These are phyloP conservation scores for Alternaria novae-zelandiae DNA, from an alignment of 2,329 filamentous ascomycete species.

Conservation along the genomic window DNA sequence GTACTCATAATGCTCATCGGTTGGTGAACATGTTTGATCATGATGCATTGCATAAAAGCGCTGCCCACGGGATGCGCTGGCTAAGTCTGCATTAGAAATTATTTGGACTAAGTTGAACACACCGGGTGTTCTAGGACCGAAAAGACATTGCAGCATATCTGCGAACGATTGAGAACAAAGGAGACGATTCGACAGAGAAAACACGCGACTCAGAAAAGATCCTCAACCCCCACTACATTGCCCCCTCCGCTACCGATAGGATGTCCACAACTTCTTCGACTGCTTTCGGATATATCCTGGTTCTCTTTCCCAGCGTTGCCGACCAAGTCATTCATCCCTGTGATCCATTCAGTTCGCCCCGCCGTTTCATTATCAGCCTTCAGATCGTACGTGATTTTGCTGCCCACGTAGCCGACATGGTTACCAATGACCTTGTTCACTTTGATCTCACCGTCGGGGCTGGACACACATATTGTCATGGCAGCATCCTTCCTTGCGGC, in stretches of 20 bases:
- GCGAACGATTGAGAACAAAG: neutral
- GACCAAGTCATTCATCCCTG: slow-evolving; percentile 32
- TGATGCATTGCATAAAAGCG: neutral
- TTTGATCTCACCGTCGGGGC: slow-evolving; percentile 55
- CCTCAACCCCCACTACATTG: slow-evolving; percentile 15
- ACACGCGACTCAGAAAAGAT: slow-evolving; percentile 22
- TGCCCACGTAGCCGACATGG: slow-evolving; percentile 67
- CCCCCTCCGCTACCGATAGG: slow-evolving; percentile 10
- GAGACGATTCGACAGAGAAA: neutral
- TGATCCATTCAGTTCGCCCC: slow-evolving; percentile 33
- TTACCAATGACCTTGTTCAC: slow-evolving; percentile 64
- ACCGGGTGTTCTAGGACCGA: neutral
- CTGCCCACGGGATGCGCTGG: neutral
- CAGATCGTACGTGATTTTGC: slow-evolving; percentile 66
- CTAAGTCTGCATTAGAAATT: neutral
- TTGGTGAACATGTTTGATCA: neutral
- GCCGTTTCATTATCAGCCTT: slow-evolving; percentile 55
- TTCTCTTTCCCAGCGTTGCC: slow-evolving; percentile 18
- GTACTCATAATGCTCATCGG: neutral
- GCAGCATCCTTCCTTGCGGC: slow-evolving; percentile 61
- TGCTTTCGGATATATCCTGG: neutral
- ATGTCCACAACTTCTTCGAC: slow-evolving; percentile 27
- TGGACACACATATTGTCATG: slow-evolving; percentile 64
- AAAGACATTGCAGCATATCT: neutral
- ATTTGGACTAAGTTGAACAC: neutral